Base-by-base conservation (phyloP, 1,284 basidiomycete species). In the Ustilago shanxiensis region DNA sequence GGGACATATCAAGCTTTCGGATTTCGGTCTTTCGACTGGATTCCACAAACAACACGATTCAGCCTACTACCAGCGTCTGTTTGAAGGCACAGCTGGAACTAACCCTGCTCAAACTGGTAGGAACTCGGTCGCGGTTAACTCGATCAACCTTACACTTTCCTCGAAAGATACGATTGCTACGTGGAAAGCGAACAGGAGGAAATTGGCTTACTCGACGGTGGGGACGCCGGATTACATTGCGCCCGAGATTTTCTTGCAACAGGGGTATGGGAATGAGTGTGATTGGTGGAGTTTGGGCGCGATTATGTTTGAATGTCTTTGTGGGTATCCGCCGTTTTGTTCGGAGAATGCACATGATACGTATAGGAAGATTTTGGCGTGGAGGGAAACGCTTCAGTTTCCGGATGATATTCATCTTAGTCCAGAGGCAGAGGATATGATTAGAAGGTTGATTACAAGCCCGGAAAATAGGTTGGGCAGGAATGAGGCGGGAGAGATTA, bases 201-300 rank as follows among this genome's bases (percentile, higher is more conserved):
- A 98, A 88, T 88, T 99, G 71, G 96, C 96, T 2, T 99, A 95
- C 86, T 98, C 95, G 2, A 99, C 96, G 28, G 97, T 99, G 79
- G 97, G 97, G 72, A 96, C 96, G 24, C 97, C 97, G 0, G 96
- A 99, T 87, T 99, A 99, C 89, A 99, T 99, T 81, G 95, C 97
- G 0, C 96, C 96, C 1, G 96, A 99, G 85, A 97, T 99, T 85
- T 99, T 99, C 89, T 88, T 96, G 85, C 93, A 97, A 88, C 93
- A 97, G 85, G 96, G 96, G 2, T 99, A 99, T 82, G 95, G 95
- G 59, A 95, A 98, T 87, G 96, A 98, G 87, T 97, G 95, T 85
- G 95, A 98, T 87, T 98, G 95, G 95, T 98, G 95, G 95, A 86
- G 84, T 60, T 71, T 87, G 55, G 87, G 96, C 13, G 95, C 95